These are phyloP conservation scores for Metschnikowia amazonensis DNA, from an alignment of 805 yeast species.

Conservation along the genomic window DNA sequence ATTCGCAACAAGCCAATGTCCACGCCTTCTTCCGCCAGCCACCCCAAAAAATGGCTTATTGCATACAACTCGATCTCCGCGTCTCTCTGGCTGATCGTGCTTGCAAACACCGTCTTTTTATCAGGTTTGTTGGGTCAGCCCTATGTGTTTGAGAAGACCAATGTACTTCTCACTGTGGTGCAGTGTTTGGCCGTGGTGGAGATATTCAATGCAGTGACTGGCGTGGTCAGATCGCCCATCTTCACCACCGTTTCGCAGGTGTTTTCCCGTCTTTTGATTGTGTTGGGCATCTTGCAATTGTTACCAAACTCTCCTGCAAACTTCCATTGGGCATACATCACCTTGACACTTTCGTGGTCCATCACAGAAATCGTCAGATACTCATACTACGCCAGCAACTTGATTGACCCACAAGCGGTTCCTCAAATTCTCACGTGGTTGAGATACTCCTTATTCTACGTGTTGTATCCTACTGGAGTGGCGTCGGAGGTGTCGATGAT, in stretches of 20 bases:
- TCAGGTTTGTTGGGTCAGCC: conserved; percentile 55
- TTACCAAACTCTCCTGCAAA: conserved; percentile 72
- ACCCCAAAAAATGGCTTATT: conserved; percentile 36
- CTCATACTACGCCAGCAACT: conserved; percentile 74
- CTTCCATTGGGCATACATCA: conserved; percentile 53
- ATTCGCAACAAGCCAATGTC: background rate
- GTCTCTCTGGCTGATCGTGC: conserved; percentile 39
- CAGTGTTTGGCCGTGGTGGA: conserved; percentile 83
- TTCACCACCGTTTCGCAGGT: conserved; percentile 86
- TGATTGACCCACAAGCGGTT: conserved; percentile 47
- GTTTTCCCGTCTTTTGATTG: conserved; percentile 75
- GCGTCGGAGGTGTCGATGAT: conserved; percentile 72
- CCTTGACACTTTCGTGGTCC: conserved; percentile 85
- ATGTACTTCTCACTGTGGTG: conserved; percentile 54
- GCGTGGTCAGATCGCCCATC: conserved; percentile 81
- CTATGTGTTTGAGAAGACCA: conserved; percentile 55
- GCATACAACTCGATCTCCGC: conserved; percentile 42
- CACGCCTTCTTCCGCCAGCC: conserved; percentile 9
- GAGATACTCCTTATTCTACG: conserved; percentile 78
- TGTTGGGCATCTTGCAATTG: conserved; percentile 73
- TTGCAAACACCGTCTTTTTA: conserved; percentile 38
- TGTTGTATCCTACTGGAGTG: conserved; percentile 91
- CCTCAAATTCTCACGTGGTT: conserved; percentile 61
- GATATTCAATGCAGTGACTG: conserved; percentile 69
- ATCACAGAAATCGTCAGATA: conserved; percentile 89